Percentiles rank a stretch among this genome's conserved stretches.
Conservation (phyloP, 2,329 filamentous ascomycete genomes). For the Lasiodiplodia sp. region DNA sequence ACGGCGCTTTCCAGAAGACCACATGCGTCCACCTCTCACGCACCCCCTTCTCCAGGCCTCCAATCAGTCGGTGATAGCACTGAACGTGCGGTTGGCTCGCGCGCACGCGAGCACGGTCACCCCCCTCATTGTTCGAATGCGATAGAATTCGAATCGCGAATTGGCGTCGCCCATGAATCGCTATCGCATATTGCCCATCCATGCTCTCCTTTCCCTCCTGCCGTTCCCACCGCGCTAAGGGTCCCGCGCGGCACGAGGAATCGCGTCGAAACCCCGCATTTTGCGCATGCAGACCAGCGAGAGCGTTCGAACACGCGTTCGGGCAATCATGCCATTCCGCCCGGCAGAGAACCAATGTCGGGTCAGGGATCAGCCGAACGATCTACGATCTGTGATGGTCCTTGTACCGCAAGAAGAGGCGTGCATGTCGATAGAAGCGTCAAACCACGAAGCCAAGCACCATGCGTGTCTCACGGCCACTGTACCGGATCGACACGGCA, state of each 20-base stretch:
- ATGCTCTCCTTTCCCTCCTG: neutral
- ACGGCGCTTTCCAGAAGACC: constrained; percentile 18
- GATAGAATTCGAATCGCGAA: constrained; percentile 13
- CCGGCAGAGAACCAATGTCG: neutral
- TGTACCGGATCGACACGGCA: constrained; percentile 14
- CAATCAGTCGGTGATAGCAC: neutral
- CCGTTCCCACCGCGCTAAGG: neutral
- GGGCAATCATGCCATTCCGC: neutral
- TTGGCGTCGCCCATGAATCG: neutral
- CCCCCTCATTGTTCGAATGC: neutral
- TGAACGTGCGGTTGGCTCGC: neutral
- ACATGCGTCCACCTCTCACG: neutral
- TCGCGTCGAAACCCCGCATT: constrained; percentile 16
- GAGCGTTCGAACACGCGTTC: constrained; percentile 2
- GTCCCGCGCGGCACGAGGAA: neutral
- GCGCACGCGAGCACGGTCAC: constrained; percentile 1
- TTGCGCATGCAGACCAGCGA: neutral
- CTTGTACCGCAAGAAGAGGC: neutral
- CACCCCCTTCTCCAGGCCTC: neutral
- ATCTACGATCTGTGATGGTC: constrained; percentile 4
- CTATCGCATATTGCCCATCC: constrained; percentile 1
- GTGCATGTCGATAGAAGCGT: neutral
- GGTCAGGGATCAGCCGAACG: constrained; percentile 4
- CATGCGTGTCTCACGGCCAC: constrained; percentile 11
- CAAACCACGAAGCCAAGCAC: neutral